Evolutionary conservation across 768 basidiomycete species (phyloP).

Genomic region (Boletus sensibilis): DNA sequence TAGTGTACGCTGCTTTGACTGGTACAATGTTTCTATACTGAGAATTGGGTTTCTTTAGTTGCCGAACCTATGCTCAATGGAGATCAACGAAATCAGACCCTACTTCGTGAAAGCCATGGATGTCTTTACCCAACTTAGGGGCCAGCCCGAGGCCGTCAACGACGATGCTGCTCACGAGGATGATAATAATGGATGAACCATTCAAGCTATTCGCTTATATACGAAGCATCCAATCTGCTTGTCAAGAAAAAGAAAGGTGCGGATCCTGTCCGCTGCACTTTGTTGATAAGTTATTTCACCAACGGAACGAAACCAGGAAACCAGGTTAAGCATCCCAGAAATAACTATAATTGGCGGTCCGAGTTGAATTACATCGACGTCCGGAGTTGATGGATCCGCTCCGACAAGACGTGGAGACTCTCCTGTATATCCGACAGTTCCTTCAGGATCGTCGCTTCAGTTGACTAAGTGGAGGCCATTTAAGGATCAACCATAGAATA

Average conservation of each 20-base stretch:
- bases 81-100: conserved; percentile 91
- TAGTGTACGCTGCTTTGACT: conserved; percentile 51
- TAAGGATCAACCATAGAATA: conserved; percentile 5
- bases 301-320: background rate
- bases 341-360: background rate
- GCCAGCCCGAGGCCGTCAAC: conserved; percentile 13
- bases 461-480: conserved; percentile 49
- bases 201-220: background rate
- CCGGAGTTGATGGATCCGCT: conserved; percentile 34
- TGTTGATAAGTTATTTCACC: conserved; percentile 2
- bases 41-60: conserved; percentile 45
- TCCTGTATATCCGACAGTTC: conserved; percentile 60
- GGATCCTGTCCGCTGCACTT: background rate
- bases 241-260: background rate
- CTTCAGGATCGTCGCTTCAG: conserved; percentile 61
- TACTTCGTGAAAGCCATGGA: conserved; percentile 85
- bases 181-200: conserved; percentile 3
- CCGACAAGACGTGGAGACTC: conserved; percentile 37
- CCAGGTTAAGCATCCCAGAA: background rate
- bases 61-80: conserved; percentile 83
- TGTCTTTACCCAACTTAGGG: conserved; percentile 57
- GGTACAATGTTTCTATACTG: background rate
- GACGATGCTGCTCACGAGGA: conserved; percentile 4
- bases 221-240: background rate
- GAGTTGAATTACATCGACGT: conserved; percentile 6